Conservation (phyloP, 1,284 basidiomycete species). For the Ustilago crameri region DNA sequence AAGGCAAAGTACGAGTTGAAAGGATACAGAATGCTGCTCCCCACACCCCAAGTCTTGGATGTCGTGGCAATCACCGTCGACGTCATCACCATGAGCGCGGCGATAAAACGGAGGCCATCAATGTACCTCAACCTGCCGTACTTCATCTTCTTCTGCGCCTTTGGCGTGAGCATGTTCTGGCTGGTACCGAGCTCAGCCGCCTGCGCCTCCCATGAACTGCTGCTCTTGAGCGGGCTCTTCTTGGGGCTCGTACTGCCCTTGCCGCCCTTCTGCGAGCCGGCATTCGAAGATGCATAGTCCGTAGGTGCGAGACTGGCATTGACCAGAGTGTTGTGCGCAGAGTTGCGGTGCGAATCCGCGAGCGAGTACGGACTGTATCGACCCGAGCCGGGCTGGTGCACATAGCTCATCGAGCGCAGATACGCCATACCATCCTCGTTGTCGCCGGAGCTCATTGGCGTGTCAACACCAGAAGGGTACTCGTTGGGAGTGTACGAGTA, state of each 20-base stretch:
- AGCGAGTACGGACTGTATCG: slow-evolving; percentile 30
- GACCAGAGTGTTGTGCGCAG: slow-evolving; percentile 31
- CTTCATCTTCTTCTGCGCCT: slow-evolving; percentile 36
- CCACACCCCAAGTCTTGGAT: slow-evolving; percentile 20
- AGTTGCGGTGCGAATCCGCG: slow-evolving; percentile 17
- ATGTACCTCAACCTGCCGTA: slow-evolving; percentile 45
- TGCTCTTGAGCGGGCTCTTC: slow-evolving; percentile 28
- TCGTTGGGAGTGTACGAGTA: slow-evolving; percentile 24
- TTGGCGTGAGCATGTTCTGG: neutral
- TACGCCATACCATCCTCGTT: slow-evolving; percentile 47
- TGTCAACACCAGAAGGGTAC: slow-evolving; percentile 23
- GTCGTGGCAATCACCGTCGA: slow-evolving; percentile 30
- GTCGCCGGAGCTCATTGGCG: slow-evolving; percentile 18
- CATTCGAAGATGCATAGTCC: slow-evolving; percentile 34
- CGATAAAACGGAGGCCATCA: slow-evolving; percentile 40
- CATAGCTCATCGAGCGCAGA: slow-evolving; percentile 45
- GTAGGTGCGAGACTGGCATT: slow-evolving; percentile 22
- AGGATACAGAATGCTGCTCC: slow-evolving; percentile 47
- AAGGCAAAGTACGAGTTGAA: slow-evolving; percentile 42
- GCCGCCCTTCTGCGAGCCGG: slow-evolving; percentile 19
- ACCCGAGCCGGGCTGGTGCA: slow-evolving; percentile 25
- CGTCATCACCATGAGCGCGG: slow-evolving; percentile 37
- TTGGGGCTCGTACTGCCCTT: slow-evolving; percentile 18
- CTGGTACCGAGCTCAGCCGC: slow-evolving; percentile 17
- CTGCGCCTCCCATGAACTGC: slow-evolving; percentile 33